Base-by-base conservation (phyloP, 2,329 filamentous ascomycete genomes). In the Hymenoscyphus albidus region DNA sequence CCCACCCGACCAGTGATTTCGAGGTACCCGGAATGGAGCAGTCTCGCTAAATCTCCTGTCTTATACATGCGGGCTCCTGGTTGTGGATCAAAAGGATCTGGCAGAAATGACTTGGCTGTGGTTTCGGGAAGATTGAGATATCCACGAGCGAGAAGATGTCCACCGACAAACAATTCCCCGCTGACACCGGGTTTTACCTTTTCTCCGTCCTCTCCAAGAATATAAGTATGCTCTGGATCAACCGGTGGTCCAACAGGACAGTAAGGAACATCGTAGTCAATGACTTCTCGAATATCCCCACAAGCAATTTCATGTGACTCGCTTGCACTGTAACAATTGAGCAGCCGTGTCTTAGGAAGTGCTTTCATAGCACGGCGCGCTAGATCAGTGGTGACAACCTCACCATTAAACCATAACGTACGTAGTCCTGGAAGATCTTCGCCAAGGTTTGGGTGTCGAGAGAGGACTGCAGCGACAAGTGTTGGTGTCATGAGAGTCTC, bases 401-500 rank as follows among this genome's bases (percentile, higher is more conserved):
- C 91, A 59, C 91, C 91, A 70, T 94, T 93, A 38, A 94, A 80
- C 90, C 90, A 93, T 38, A 93, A 77, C 0, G 88, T 90, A 56
- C 84, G 85, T 63, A 94, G 79, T 18, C 88, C 77, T 7, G 88
- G 87, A 9, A 93, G 80, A 54, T 85, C 83, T 32, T 80, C 78
- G 18, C 83, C 85, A 61, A 93, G 82, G 56, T 88, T 81, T 7
- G 88, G 81, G 74, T 92, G 87, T 55, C 89, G 83, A 1, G 89
- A 83, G 18, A 94, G 82, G 2, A 93, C 86, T 1, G 90, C 89
- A 32, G 90, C 87, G 57, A 94, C 80, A 14, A 94, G 82, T 0
- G 91, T 93, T 0, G 91, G 91, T 0, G 91, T 93, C 89, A 93
- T 93, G 62, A 94, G 82, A 16, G 91, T 93, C 74, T 94, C 91